Conservation (phyloP, 495 filamentous ascomycete genomes). For the Penicillium macrosclerotiorum region DNA sequence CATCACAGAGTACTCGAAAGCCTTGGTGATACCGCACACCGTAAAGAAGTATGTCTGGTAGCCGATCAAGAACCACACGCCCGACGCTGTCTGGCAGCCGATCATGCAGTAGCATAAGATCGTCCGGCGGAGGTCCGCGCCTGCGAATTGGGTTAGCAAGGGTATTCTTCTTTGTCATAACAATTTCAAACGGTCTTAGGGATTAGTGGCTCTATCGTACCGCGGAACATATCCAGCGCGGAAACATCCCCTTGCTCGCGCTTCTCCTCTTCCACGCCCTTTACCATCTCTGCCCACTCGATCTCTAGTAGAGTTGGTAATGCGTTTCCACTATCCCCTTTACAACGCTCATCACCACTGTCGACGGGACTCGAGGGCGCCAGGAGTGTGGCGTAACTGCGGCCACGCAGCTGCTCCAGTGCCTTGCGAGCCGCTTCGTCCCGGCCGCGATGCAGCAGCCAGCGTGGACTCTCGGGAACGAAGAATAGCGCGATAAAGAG, state of each 20-base stretch:
- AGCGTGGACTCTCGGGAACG: conserved; percentile 15
- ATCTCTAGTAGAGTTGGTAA: conserved; percentile 11
- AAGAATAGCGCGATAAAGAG: conserved; percentile 15
- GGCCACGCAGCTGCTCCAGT: conserved; percentile 10
- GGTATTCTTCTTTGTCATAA: no score
- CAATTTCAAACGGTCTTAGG: no score
- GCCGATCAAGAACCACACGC: conserved; percentile 61
- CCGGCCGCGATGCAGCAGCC: conserved; percentile 13
- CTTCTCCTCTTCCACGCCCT: conserved; percentile 18
- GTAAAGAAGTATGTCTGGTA: conserved; percentile 65
- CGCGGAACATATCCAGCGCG: conserved; percentile 17
- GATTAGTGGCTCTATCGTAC: no score
- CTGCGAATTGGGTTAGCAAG: conserved; percentile 1
- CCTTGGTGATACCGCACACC: conserved; percentile 56
- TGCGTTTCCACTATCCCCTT: neutral
- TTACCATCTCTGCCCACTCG: conserved; percentile 17
- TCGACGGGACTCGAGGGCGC: neutral
- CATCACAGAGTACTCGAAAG: conserved; percentile 58
- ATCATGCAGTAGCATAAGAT: conserved; percentile 17
- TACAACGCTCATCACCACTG: conserved; percentile 1
- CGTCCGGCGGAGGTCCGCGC: conserved; percentile 14
- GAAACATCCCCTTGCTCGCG: conserved; percentile 11
- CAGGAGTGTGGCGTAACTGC: neutral
- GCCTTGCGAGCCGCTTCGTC: conserved; percentile 9
- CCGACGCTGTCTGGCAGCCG: conserved; percentile 51